Evolutionary conservation across 2,329 filamentous ascomycete species (phyloP), one percentile per base, ranked within the genome.

Genomic region (Zymoseptoria crescenta): DNA sequence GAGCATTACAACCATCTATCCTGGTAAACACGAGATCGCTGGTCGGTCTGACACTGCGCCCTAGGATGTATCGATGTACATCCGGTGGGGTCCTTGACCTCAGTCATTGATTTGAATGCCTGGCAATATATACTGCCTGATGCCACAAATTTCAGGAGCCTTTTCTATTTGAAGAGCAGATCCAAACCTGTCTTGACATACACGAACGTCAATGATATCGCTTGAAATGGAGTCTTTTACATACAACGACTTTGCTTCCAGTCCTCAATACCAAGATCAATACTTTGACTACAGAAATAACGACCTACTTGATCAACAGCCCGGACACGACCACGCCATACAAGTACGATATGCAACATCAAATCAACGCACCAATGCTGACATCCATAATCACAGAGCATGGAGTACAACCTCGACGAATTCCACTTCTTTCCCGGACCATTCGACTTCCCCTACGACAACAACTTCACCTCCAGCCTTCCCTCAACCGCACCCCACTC

Each of bases 201-300:
- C 30, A 52, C 13, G 19, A 55, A 28, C 9, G 19, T 54, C 35
- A n/a, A 52, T 13, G 24, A 52, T 29, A 16, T 6, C n/a, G 19
- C 57, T 20, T 4, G 50, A 20, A 7, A 70, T 69, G 66, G 69
- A 69, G 49, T 63, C 65, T 55, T 85, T 85, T 82, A 81, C 5
- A 66, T 85, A 83, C 70, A 75, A 77, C 56, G 83, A 81, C 70
- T 84, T 79, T 65, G 69, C 72, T 55, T 67, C 76, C 19, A 72
- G 74, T 35, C 67, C 74, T 50, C 73, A 75, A 45, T 78, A 79
- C 63, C 71, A 76, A 49, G 83, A 79, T 65, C 75, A 77, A 48
- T 79, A 80, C 62, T 75, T 70, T 54, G 61, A 56, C 19, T 70
- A 66, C 53, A 66, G 61, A 29, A 50, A 59, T 30, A 67, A 67